Evolutionary conservation across 2,329 filamentous ascomycete genomes (phyloP), one percentile per base, ranked within the genome.

Genomic region (Capronia coronata): DNA sequence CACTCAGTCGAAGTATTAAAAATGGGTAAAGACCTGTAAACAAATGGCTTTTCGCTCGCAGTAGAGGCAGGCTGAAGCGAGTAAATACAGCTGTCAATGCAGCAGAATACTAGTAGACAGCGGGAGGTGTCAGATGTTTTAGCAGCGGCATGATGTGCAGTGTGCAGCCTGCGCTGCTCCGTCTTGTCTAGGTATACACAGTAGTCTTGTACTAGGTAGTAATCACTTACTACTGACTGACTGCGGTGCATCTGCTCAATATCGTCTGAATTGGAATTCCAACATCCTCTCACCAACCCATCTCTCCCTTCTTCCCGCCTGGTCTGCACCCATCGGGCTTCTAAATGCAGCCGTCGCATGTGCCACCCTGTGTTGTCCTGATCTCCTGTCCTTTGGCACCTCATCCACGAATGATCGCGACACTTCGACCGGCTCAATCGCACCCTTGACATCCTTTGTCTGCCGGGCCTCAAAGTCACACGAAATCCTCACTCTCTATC

Each of bases 381-480:
- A 29, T n/a, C 16, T 16, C 14, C 9, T 30, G 44, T 46, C 44
- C 34, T 39, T 46, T 46, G 6, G 4, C 10, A 41, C 13, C 22
- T 25, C 38, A 41, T 22, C 3, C 13, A 18, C 38, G 14, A 23
- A 23, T 13, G 22, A 41, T 14, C 22, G 38, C 38, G 19, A 41
- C 18, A 18, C 16, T 11, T 14, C 13, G 18, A 21, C 27, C 25
- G 10, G 42, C 42, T 34, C 6, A 22, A 44, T 30, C n/a, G n/a
- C n/a, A 21, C 21, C 42, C 42, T 44, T 34, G 42, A 34, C 42
- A 32, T 34, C 22, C 38, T 41, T 19, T 19, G 35, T 38, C 40
- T 14, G 2, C 11, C 23, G n/a, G 6, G 23, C 23, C 23, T 27
- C 40, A 25, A n/a, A 43, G 7, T 32, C 29, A 43, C 22, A 29